Evolutionary conservation across 805 yeast species (phyloP).

Genomic region (Schizosaccharomyces japonicus): DNA sequence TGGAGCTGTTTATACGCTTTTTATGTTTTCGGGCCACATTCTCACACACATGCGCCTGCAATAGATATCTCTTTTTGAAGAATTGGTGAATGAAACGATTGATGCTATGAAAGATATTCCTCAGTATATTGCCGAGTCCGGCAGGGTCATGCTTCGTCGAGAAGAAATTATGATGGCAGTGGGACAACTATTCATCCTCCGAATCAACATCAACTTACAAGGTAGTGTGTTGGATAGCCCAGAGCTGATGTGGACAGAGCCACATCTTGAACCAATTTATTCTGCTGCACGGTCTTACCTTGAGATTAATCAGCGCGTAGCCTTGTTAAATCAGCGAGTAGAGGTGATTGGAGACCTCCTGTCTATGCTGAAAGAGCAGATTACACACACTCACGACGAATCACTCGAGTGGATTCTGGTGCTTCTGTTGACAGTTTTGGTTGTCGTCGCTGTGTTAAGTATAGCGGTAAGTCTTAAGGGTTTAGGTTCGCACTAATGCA

Average conservation of each 20-base stretch:
- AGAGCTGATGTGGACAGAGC: constrained; percentile 97
- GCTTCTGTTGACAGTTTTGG: constrained; percentile 45
- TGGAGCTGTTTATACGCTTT: no score
- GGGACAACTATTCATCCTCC: constrained; percentile 75
- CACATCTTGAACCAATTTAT: constrained; percentile 88
- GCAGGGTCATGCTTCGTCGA: constrained; percentile 82
- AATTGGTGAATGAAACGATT: constrained; percentile 84
- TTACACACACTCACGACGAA: constrained; percentile 25
- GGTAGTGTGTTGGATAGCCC: constrained; percentile 72
- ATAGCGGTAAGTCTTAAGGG: constrained; percentile 3
- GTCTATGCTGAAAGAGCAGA: constrained; percentile 87
- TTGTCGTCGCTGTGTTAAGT: background rate
- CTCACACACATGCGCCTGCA: no score
- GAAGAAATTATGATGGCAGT: constrained; percentile 92
- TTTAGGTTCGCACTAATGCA: no score
- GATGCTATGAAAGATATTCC: constrained; percentile 95
- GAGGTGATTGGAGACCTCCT: constrained; percentile 83
- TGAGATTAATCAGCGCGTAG: constrained; percentile 84
- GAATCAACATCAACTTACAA: constrained; percentile 22
- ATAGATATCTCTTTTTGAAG: constrained; percentile 85
- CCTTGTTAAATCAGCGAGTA: constrained; percentile 65
- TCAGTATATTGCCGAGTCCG: constrained; percentile 79
- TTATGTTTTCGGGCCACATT: background rate
- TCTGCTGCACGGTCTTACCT: constrained; percentile 74
- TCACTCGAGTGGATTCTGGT: constrained; percentile 79